A percentile compares a stretch with the other conserved stretches of the same genome.
phyloP scores from a whole-genome alignment of 805 yeast species.

The Spathaspora arborariae region DNA sequence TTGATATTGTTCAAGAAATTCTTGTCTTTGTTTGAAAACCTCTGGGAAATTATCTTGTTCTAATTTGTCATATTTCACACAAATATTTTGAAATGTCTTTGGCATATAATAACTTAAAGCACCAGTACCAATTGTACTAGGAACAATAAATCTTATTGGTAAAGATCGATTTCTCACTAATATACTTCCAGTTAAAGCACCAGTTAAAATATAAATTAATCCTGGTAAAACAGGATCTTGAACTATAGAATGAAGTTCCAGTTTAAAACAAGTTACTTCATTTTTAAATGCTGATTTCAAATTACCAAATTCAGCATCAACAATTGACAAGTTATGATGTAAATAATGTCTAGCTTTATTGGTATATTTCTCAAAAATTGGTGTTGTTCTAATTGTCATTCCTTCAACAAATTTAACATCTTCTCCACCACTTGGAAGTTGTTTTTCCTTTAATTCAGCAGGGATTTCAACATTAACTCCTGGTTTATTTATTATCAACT shows the following conservation, averaged over 20 bases:
- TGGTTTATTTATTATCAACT: slow-evolving; percentile 43
- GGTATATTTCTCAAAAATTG: slow-evolving; percentile 42
- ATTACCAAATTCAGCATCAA: slow-evolving; percentile 43
- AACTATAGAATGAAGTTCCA: slow-evolving; percentile 31
- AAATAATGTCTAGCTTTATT: slow-evolving; percentile 36
- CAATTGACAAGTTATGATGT: slow-evolving; percentile 32
- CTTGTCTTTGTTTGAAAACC: slow-evolving; percentile 22
- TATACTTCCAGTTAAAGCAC: slow-evolving; percentile 55
- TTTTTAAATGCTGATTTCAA: slow-evolving; percentile 45
- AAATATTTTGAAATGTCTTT: slow-evolving; percentile 35
- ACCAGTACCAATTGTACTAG: slow-evolving; percentile 46
- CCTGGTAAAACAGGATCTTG: slow-evolving; percentile 56
- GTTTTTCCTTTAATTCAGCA: slow-evolving; percentile 29
- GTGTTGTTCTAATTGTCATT: slow-evolving; percentile 50
- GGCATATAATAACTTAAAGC: slow-evolving; percentile 51
- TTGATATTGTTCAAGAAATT: slow-evolving; percentile 8
- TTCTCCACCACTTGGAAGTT: slow-evolving; percentile 19
- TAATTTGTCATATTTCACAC: slow-evolving; percentile 16
- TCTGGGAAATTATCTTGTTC: slow-evolving; percentile 32
- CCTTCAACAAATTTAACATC: slow-evolving; percentile 44
- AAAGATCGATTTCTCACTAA: slow-evolving; percentile 44
- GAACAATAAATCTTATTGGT: slow-evolving; percentile 49
- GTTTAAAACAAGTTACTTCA: slow-evolving; percentile 31
- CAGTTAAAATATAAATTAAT: slow-evolving; percentile 51
- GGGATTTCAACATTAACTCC: slow-evolving; percentile 39